Evolutionary conservation across 2,329 filamentous ascomycete species (phyloP).

Genomic region (Xylaria polymorpha): DNA sequence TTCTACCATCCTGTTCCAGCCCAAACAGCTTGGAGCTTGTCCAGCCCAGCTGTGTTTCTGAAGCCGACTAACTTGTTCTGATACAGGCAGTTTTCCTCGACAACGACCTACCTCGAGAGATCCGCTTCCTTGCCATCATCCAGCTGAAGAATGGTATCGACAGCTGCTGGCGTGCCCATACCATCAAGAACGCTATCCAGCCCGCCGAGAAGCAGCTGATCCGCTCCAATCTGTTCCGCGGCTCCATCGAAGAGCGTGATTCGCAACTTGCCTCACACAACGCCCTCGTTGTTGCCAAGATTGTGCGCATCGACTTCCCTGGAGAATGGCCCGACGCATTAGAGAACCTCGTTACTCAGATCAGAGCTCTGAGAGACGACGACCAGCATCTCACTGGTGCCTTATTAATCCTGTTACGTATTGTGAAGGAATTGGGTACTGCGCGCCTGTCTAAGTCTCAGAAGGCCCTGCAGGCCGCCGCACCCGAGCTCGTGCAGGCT

Average conservation of each 20-base stretch:
- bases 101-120: constrained; percentile 77
- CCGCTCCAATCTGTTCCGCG: constrained; percentile 77
- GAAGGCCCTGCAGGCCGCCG: constrained; percentile 78
- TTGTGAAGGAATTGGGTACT: constrained; percentile 90
- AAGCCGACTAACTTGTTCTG: constrained; percentile 21
- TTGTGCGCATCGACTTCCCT: constrained; percentile 90
- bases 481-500: constrained; percentile 86
- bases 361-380: constrained; percentile 68
- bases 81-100: constrained; percentile 82
- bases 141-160: constrained; percentile 98
- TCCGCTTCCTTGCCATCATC: constrained; percentile 90
- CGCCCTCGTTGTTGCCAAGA: constrained; percentile 86
- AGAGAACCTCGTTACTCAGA: constrained; percentile 69
- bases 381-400: constrained; percentile 76
- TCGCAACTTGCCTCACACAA: constrained; percentile 85
- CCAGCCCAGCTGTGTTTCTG: constrained; percentile 5
- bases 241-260: constrained; percentile 81
- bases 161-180: constrained; percentile 84
- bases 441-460: constrained; percentile 80
- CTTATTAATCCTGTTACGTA: constrained; percentile 81
- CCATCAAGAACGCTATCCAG: constrained; percentile 72
- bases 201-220: constrained; percentile 82
- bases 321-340: constrained; percentile 80
- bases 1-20: background rate
- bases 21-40: background rate